These are phyloP conservation scores for Crithidia expoeki DNA, from an alignment of 208 protist species.

Conservation along the genomic window DNA sequence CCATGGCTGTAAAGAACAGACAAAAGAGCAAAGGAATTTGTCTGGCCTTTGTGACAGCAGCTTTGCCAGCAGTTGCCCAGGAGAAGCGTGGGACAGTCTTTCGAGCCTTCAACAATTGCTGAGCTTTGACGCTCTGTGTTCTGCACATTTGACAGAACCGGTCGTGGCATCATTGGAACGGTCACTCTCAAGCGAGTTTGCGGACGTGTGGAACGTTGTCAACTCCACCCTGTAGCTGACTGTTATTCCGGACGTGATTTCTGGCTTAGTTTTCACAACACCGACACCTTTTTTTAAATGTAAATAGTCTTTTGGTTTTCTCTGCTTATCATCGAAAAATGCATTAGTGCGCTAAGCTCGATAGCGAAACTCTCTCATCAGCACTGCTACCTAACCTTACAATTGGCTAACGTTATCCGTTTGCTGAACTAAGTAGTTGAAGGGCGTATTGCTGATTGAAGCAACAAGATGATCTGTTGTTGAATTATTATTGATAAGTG, in stretches of 20 bases:
- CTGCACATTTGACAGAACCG: slow-evolving; percentile 15
- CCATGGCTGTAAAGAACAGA: neutral
- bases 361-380: too few relatives aligned
- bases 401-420: too few relatives aligned
- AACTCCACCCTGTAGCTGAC: neutral
- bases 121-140: slow-evolving; percentile 16
- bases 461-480: too few relatives aligned
- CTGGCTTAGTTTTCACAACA: neutral
- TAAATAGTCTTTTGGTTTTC: neutral
- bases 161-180: slow-evolving; percentile 15
- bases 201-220: slow-evolving; percentile 11
- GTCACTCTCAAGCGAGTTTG: slow-evolving; percentile 4
- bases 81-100: slow-evolving; percentile 9
- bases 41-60: neutral
- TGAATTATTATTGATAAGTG: too few relatives aligned
- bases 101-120: neutral
- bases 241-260: neutral
- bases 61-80: too few relatives aligned
- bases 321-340: neutral
- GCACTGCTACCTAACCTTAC: too few relatives aligned
- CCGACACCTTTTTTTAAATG: neutral
- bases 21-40: too few relatives aligned
- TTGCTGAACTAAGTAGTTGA: too few relatives aligned
- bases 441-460: too few relatives aligned
- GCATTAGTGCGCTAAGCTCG: too few relatives aligned